Evolutionary conservation across 208 protist species (phyloP).

Genomic region (Trypanosoma melophagium): DNA sequence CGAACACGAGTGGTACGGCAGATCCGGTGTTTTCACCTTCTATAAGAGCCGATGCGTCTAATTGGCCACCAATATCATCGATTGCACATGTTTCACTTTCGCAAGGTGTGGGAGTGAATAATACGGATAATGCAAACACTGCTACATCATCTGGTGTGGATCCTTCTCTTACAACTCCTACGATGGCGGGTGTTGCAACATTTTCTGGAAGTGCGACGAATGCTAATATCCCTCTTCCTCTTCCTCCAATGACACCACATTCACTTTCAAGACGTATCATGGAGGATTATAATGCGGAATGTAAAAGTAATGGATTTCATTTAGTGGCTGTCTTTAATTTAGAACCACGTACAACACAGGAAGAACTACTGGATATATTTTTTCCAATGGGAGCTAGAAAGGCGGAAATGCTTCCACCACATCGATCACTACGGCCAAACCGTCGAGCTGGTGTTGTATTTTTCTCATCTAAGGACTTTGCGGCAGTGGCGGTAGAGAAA

Average conservation of each 20-base stretch:
- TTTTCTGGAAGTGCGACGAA: background rate
- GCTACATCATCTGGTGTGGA: no score
- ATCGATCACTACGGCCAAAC: constrained; percentile 33
- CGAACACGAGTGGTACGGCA: no score
- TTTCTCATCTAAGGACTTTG: constrained; percentile 63
- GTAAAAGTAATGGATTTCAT: constrained; percentile 36
- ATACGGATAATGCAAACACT: no score
- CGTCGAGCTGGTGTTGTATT: constrained; percentile 75
- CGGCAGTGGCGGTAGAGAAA: constrained; percentile 77
- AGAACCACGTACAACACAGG: constrained; percentile 57
- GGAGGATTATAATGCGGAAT: constrained; percentile 35
- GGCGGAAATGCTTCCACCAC: constrained; percentile 52
- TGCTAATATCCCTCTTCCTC: background rate
- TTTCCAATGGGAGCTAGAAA: constrained; percentile 65
- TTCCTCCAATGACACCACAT: constrained; percentile 16
- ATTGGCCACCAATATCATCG: constrained; percentile 1
- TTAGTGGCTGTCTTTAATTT: constrained; percentile 82
- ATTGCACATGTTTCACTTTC: no score
- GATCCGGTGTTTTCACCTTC: background rate
- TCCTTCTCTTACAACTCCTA: background rate
- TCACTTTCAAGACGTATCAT: constrained; percentile 42
- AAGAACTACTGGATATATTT: constrained; percentile 67
- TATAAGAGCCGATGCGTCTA: background rate
- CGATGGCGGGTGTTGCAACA: background rate
- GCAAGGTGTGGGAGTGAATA: no score